Evolutionary conservation across 148 eudicot species (phyloP).

Genomic region (Silene conica): DNA sequence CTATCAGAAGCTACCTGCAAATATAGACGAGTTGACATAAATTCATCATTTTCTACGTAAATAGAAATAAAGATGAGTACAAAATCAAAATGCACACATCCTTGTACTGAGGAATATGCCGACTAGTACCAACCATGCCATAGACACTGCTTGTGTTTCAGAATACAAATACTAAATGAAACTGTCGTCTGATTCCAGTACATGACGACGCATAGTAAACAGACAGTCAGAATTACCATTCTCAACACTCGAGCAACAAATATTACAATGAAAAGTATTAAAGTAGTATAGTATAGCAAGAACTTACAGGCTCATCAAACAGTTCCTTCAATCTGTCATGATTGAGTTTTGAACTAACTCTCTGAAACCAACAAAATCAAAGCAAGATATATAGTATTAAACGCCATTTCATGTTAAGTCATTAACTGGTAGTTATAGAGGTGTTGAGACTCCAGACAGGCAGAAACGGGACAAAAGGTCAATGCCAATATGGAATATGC

Average conservation of each 20-base stretch:
- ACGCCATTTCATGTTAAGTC: neutral
- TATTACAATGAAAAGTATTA: neutral
- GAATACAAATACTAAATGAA: neutral
- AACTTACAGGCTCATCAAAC: conserved; percentile 42
- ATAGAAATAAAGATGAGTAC: neutral
- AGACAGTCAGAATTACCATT: too few relatives aligned
- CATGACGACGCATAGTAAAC: neutral
- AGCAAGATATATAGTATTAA: neutral
- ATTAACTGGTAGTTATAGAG: neutral
- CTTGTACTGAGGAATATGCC: neutral
- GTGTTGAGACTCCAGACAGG: neutral
- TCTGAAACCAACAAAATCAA: conserved; percentile 30
- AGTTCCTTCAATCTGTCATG: conserved; percentile 41
- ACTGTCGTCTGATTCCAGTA: neutral
- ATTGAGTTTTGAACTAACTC: conserved; percentile 45
- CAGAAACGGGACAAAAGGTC: neutral
- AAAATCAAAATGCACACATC: neutral
- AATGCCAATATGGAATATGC: neutral
- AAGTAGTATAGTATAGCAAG: neutral
- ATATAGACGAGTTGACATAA: conserved; percentile 4
- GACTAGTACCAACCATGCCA: neutral
- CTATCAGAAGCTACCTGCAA: conserved; percentile 25
- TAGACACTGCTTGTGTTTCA: neutral
- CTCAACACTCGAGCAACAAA: neutral
- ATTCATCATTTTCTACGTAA: neutral